These are phyloP conservation scores for Teratosphaeria pseudoeucalypti DNA, from an alignment of 2,329 filamentous ascomycete species.

Conservation along the genomic window DNA sequence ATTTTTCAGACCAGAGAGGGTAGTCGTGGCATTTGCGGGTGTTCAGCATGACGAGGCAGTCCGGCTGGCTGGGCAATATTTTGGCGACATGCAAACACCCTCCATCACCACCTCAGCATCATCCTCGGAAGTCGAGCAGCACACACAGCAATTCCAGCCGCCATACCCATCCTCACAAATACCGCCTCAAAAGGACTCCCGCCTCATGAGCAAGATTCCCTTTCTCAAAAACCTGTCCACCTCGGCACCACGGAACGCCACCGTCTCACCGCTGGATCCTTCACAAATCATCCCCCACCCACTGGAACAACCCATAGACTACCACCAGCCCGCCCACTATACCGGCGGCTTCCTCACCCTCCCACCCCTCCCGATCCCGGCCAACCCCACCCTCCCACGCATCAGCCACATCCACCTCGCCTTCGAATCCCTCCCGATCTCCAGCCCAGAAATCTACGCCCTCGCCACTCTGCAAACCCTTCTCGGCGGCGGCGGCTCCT, in stretches of 20 bases:
- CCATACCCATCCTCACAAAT: conserved; percentile 21
- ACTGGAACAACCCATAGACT: conserved; percentile 42
- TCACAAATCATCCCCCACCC: conserved; percentile 32
- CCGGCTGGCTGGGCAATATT: conserved; percentile 68
- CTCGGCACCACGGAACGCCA: conserved; percentile 54
- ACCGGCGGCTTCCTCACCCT: conserved; percentile 88
- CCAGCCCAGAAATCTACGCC: conserved; percentile 87
- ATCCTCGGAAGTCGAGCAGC: conserved; percentile 2
- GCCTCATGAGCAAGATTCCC: conserved; percentile 70
- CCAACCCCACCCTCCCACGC: conserved; percentile 65
- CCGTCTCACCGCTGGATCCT: conserved; percentile 44
- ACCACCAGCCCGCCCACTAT: conserved; percentile 63
- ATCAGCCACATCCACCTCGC: conserved; percentile 91
- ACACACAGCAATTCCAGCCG: conserved; percentile 20
- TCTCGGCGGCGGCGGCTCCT: conserved; percentile 89
- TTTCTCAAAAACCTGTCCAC: conserved; percentile 85
- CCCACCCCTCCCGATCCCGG: conserved; percentile 65
- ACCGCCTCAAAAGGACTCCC: conserved; percentile 47
- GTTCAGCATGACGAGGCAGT: conserved; percentile 75
- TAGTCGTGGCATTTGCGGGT: conserved; percentile 91
- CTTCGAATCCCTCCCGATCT: conserved; percentile 88
- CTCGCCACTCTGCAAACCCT: conserved; percentile 91
- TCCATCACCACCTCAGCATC: conserved; percentile 12
- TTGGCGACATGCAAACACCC: conserved; percentile 70
- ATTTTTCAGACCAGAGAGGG: conserved; percentile 82